These are phyloP conservation scores for Sisymbrium altissimum DNA, from an alignment of 345 rosid species.

Conservation along the genomic window DNA sequence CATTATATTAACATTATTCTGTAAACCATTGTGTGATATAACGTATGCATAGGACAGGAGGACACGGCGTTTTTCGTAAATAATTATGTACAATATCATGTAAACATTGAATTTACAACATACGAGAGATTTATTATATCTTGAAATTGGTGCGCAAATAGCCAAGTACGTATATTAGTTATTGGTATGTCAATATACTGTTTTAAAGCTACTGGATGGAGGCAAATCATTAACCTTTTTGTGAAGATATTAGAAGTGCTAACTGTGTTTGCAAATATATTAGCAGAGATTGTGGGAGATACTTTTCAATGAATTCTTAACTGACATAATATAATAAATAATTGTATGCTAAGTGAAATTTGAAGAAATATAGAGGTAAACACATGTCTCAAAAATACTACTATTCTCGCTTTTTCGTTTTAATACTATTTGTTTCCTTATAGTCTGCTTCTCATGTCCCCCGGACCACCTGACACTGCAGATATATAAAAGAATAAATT, in stretches of 20 bases:
- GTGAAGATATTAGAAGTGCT: not conserved
- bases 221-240: not conserved
- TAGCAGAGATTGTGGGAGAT: not conserved
- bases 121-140: too few species aligned
- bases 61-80: not conserved
- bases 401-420: not conserved
- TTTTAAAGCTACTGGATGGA: not conserved
- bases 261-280: not conserved
- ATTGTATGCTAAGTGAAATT: not conserved
- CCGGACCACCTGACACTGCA: constrained; percentile 34
- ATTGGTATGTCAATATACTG: not conserved
- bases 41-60: not conserved
- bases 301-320: not conserved
- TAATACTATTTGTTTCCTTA: constrained; percentile 8
- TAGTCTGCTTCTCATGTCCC: constrained; percentile 28
- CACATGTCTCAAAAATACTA: not conserved
- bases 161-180: not conserved
- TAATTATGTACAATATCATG: not conserved
- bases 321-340: not conserved
- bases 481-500: constrained; percentile 14
- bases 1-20: constrained; percentile 5
- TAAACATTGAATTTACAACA: not conserved
- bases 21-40: too few species aligned
- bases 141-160: too few species aligned
- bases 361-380: not conserved